These are phyloP conservation scores for Monosiga brevicollis DNA, from an alignment of 78 protist genomes.

Conservation along the genomic window DNA sequence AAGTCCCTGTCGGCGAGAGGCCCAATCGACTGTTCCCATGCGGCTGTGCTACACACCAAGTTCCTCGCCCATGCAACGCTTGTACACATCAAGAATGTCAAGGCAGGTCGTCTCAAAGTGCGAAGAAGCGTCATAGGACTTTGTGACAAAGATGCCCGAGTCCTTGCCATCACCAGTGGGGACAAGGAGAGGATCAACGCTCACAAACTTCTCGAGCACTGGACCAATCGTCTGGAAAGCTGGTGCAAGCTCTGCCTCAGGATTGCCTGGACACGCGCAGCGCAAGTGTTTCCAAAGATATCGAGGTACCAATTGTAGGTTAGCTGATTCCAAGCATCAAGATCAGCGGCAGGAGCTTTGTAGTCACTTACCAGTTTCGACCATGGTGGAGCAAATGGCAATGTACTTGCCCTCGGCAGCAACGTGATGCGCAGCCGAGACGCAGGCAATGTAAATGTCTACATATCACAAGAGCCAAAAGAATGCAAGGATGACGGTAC, in stretches of 20 bases:
- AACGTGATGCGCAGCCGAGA: conserved; percentile 73
- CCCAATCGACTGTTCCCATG: neutral
- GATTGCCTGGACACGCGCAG: neutral
- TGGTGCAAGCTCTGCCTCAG: neutral
- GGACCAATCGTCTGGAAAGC: neutral
- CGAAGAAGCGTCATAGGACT: conserved; percentile 73
- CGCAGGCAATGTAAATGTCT: conserved; percentile 71
- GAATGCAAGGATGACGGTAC: neutral
- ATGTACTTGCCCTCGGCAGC: conserved; percentile 83
- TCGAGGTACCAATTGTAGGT: too few relatives aligned
- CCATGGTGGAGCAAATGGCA: conserved; percentile 81
- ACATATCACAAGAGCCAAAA: neutral
- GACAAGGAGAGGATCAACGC: conserved; percentile 45
- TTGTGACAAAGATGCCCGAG: conserved; percentile 58
- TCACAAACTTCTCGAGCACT: conserved; percentile 32
- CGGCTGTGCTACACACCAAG: neutral
- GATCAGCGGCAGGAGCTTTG: too few relatives aligned
- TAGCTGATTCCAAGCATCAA: too few relatives aligned
- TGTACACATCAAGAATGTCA: conserved; percentile 52
- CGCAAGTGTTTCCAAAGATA: too few relatives aligned
- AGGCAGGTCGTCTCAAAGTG: conserved; percentile 72
- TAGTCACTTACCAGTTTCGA: too few relatives aligned
- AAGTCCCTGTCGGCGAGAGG: neutral
- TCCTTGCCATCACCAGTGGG: conserved; percentile 65
- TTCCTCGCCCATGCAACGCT: conserved; percentile 25